Base-by-base conservation (phyloP, 2,329 filamentous ascomycete genomes). In the Alternaria dauci region DNA sequence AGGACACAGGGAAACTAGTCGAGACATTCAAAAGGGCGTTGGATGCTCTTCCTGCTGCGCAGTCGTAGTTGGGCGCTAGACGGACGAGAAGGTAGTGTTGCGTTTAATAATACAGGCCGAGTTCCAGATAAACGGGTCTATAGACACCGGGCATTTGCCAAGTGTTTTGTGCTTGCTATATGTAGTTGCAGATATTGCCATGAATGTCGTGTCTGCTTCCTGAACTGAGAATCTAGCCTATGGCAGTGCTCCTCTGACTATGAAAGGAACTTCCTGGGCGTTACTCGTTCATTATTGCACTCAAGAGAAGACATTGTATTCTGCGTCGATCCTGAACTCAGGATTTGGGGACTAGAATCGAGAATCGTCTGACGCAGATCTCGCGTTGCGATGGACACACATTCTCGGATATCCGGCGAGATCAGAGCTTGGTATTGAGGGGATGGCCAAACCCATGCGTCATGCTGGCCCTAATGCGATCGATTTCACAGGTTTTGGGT, bases 11-110 rank as follows among this genome's bases (percentile, higher is more conserved):
- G 25, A 86, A 89, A 59, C 79, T 98, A 69, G 84, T 86, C 32
- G 78, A 77, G 14, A 86, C 85, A 18, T 91, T 98, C 71, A 79
- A 84, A 59, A 82, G 77, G 51, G 94, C 94, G n/a, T 81, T 98
- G 61, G 82, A 86, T 56, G 89, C 87, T 36, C 82, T 85, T 42
- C 62, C 64, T 30, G 18, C 7, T 34, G 25, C 20, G 20, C 18
- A 43, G 12, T 43, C 39, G 51, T 30, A 53, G 18, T 14, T 23
- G 11, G n/a, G 23, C 18, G n/a, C 25, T 20, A 18, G 12, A 38
- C 39, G 20, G 30, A 38, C 8, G 8, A 53, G 48, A 5, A 30
- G 11, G 5, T 3, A 25, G 12, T 23, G 25, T 20, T 26, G 14
- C 20, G 20, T 25, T 14, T 50, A 38, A 23, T 30, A 25, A 38